Evolutionary conservation across 1,284 basidiomycete species (phyloP).

Genomic region (Neolentinus lepideus): DNA sequence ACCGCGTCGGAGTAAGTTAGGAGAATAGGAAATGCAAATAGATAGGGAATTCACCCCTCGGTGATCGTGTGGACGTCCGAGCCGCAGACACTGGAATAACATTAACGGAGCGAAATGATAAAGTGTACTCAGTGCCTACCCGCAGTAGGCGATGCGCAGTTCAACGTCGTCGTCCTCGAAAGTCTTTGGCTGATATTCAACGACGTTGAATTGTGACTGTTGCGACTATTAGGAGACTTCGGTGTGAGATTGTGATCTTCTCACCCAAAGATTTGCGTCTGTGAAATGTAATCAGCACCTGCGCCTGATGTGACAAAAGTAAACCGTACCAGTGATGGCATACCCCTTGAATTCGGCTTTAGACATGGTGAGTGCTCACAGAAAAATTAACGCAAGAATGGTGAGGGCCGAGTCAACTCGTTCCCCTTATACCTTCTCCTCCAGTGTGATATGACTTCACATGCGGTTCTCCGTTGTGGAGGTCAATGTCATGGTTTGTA

Average conservation of each 20-base stretch:
- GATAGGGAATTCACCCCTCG: slow-evolving; percentile 23
- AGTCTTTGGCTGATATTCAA: slow-evolving; percentile 29
- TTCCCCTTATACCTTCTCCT: no score
- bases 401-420: no score
- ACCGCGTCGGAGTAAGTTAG: slow-evolving; percentile 5
- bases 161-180: slow-evolving; percentile 25
- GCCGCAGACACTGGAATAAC: slow-evolving; percentile 34
- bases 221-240: not conserved
- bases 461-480: no score
- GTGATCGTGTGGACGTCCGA: slow-evolving; percentile 47
- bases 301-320: not conserved
- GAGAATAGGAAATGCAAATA: not conserved
- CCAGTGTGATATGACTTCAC: no score
- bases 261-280: slow-evolving; percentile 20
- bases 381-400: no score
- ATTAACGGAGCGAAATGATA: slow-evolving; percentile 19
- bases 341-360: slow-evolving; percentile 17
- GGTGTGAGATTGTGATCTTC: not conserved
- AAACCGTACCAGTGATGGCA: slow-evolving; percentile 12
- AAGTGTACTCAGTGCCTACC: not conserved
- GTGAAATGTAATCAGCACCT: slow-evolving; percentile 6
- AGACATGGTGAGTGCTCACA: slow-evolving; percentile 1
- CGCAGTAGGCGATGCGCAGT: slow-evolving; percentile 30
- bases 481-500: no score
- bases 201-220: slow-evolving; percentile 31